Evolutionary conservation across 306 rosid species (phyloP), one percentile per base, ranked within the genome.

Genomic region (Prunus kanzakura): DNA sequence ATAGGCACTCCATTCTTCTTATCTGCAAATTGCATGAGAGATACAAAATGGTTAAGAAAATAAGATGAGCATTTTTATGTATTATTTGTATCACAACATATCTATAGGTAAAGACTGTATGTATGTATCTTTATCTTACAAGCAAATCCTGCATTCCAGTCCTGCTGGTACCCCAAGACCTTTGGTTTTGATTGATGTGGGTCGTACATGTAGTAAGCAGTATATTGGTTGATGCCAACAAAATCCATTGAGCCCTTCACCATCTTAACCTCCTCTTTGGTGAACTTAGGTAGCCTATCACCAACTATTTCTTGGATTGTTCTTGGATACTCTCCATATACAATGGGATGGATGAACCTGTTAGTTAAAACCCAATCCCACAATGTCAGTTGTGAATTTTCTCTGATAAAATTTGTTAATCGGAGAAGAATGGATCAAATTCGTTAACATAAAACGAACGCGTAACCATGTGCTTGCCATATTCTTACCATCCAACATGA

Each of bases 291-390:
- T 32, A 95, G 91, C 82, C 98, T 90, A 1, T 85, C 52, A 46
- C 96, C 96, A 61, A 90, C 98, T 64, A 92, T 92, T 0, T 27
- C 25, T 84, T 95, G 93, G 54, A 95, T 78, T 12, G 98, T 90
- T 83, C 22, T 92, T 23, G 98, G 98, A 82, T 95, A 95, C 84
- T 92, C 97, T 0, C 98, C 98, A 66, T 89, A 92, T 13, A 90
- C 93, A 71, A 95, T 66, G 19, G 98, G 98, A 79, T 95, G 96
- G 78, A 95, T 70, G 86, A 92, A 95, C 98, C 98, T 95, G 67
- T 32, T 25, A 27, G 67, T 32, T 25, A 27, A 50, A 82, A 81
- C 11, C 60, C 41, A 16, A 58, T 57, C 18, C 2, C 4, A 49
- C 9, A 27, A 46, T 18, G n/a, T 13, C 3, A 38, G 8, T 38